Base-by-base conservation (phyloP, 2,329 filamentous ascomycete species). In the Diaporthe citriasiana region DNA sequence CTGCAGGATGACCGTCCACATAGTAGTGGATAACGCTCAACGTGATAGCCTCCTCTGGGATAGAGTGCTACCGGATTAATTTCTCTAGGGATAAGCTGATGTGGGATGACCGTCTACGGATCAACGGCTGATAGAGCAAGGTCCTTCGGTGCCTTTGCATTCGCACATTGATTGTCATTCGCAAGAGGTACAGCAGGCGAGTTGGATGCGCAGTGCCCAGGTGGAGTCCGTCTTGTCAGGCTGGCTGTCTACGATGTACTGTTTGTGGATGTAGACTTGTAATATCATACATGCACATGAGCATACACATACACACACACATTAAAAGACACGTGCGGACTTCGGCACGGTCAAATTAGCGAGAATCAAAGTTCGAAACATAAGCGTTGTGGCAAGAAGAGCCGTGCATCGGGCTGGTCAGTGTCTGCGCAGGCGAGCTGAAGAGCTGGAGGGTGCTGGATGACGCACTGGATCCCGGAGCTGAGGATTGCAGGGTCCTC, bases 391-490 rank as follows among this genome's bases (percentile, higher is more conserved):
- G 42, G 59, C 42, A 65, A 65, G 59, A 50, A 17, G 4, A 15
- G 40, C 38, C 22, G 60, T 35, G 19, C 13, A 6, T 33, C 42
- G 60, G 42, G 12, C 10, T 19, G 63, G 13, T 47, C 17, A 51
- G 33, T 25, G 22, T 35, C 22, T 27, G 30, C 30, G 45, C 30
- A 33, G 30, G 45, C 45, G 60, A 19, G 63, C 45, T 38, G 45
- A 38, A 38, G 59, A 51, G 15, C 30, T 51, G 47, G 60, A 25
- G 63, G 47, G 15, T 9, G 30, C 45, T 68, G 45, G 63, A 68
- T 68, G 63, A 68, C 47, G 47, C 63, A 68, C 45, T 40, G 47
- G 63, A 68, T 53, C 30, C 63, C 47, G 33, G 45, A 38, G 63
- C 63, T 66, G 60, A 51, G 42, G 30, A 10, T 25, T 66, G 27